phyloP scores from a whole-genome alignment of 2,329 filamentous ascomycete genomes.

The Pestalotiopsis sp. region DNA sequence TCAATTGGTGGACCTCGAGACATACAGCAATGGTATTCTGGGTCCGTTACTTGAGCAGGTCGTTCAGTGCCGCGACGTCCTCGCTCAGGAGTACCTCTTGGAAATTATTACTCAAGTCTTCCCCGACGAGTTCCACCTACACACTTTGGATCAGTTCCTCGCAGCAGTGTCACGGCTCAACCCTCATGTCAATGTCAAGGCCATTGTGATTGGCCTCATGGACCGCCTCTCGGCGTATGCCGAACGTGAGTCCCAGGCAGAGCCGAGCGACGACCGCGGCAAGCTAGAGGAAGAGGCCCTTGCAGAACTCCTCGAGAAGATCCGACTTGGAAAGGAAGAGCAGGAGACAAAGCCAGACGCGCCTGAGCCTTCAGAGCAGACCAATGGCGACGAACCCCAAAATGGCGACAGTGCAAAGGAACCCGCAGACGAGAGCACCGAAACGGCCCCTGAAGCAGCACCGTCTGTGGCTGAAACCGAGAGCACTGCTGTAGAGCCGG shows the following conservation, averaged over 20 bases:
- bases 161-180: constrained; percentile 91
- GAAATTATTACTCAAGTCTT: constrained; percentile 99
- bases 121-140: constrained; percentile 96
- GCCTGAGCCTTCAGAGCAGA: constrained; percentile 34
- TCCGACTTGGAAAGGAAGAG: constrained; percentile 68
- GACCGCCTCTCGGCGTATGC: constrained; percentile 93
- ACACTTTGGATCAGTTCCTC: constrained; percentile 93
- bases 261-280: constrained; percentile 70
- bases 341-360: constrained; percentile 27
- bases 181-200: constrained; percentile 96
- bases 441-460: constrained; percentile 35
- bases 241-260: constrained; percentile 79
- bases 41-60: constrained; percentile 92
- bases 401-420: constrained; percentile 38
- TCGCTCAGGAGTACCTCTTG: constrained; percentile 95
- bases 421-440: constrained; percentile 27
- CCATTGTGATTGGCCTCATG: constrained; percentile 97
- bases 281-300: constrained; percentile 86
- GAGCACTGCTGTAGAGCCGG: constrained; percentile 48
- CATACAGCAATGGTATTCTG: constrained; percentile 89
- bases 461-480: constrained; percentile 50
- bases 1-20: constrained; percentile 91
- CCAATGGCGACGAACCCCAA: constrained; percentile 37
- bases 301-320: constrained; percentile 73
- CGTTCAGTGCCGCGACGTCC: constrained; percentile 93